Percentiles rank a stretch among this genome's conserved stretches.
These are phyloP conservation scores for Amauroascus niger DNA, from an alignment of 2,329 filamentous ascomycete genomes.

Conservation along the genomic window DNA sequence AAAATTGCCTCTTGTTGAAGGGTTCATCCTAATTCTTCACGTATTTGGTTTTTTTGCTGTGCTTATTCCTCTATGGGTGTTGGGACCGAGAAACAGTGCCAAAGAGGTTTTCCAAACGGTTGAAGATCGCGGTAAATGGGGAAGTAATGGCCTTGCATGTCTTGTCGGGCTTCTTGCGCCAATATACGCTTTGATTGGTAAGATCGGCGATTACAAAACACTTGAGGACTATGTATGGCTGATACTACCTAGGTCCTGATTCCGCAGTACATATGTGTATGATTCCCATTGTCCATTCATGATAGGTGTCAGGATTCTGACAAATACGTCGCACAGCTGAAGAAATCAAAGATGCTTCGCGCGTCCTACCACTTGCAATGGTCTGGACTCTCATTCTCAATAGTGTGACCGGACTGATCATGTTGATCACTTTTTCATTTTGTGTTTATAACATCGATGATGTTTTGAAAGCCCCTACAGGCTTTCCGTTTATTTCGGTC, in stretches of 20 bases:
- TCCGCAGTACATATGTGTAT: conserved; percentile 20
- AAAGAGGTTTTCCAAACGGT: conserved; percentile 23
- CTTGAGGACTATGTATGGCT: not conserved
- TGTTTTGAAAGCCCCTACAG: conserved; percentile 26
- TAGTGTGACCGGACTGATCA: conserved; percentile 29
- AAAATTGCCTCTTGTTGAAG: conserved; percentile 26
- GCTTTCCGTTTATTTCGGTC: conserved; percentile 31
- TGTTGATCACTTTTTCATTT: conserved; percentile 30
- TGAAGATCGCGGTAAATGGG: conserved; percentile 23
- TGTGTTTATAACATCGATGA: conserved; percentile 28
- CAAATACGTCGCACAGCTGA: conserved; percentile 24
- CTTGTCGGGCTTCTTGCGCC: conserved; percentile 23
- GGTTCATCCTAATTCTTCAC: conserved; percentile 27
- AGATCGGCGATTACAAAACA: not conserved
- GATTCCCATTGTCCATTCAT: not conserved
- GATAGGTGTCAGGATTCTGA: not conserved
- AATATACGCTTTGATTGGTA: conserved; percentile 20
- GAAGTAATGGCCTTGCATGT: conserved; percentile 22
- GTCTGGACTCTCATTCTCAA: conserved; percentile 30
- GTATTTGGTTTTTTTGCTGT: conserved; percentile 28
- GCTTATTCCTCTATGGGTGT: conserved; percentile 26
- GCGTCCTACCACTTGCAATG: conserved; percentile 30
- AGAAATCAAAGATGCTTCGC: conserved; percentile 31
- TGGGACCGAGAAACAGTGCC: conserved; percentile 20
- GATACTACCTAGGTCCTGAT: conserved; percentile 16